Conservation (phyloP, 169 alveolate species). For the Cryptosporidium sp. region DNA sequence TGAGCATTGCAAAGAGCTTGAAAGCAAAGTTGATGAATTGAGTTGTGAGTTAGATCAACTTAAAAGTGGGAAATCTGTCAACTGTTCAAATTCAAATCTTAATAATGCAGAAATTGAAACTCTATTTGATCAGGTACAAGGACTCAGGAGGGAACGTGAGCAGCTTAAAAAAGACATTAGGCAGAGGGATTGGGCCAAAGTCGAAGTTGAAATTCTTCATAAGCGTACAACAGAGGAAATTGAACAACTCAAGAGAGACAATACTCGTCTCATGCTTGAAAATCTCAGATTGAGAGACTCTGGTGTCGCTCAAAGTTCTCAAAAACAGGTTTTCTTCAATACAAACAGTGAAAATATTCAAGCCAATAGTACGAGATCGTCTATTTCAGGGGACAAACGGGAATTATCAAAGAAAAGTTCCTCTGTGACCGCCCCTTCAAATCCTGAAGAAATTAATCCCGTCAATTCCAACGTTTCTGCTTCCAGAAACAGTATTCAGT, state of each 20-base stretch:
- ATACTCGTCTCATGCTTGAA: conserved; percentile 74
- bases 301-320: neutral
- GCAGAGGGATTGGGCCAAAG: conserved; percentile 73
- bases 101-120: conserved; percentile 50
- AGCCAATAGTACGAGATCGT: conserved; percentile 30
- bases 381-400: conserved; percentile 7
- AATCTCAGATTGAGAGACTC: conserved; percentile 52
- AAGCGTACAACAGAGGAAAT: conserved; percentile 28
- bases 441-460: neutral
- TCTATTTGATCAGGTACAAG: conserved; percentile 55
- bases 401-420: neutral
- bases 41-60: conserved; percentile 2
- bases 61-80: neutral
- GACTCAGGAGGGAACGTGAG: conserved; percentile 47
- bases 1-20: conserved; percentile 54
- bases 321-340: neutral
- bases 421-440: neutral
- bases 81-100: neutral
- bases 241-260: conserved; percentile 57
- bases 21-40: conserved; percentile 41
- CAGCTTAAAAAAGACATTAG: conserved; percentile 68
- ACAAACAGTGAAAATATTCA: conserved; percentile 11
- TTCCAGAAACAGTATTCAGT: neutral
- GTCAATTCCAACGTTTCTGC: neutral
- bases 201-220: conserved; percentile 46